Evolutionary conservation across 257 asterid species (phyloP), one percentile per base, ranked within the genome.

Genomic region (Gynochthodes officinalis): DNA sequence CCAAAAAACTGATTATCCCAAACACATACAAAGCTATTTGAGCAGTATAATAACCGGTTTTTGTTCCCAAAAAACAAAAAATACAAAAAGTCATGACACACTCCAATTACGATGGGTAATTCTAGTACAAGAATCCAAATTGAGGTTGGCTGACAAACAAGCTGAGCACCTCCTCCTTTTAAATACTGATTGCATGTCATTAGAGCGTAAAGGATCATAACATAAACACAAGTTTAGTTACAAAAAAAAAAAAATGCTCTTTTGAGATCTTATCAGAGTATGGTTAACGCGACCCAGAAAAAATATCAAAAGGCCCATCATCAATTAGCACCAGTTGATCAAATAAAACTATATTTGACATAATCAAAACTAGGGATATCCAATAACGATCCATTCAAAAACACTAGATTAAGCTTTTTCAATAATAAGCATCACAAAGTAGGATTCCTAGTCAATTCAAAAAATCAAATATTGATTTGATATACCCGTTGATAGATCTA

Each of bases 401-500:
- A 19, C 39, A 21, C 11, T 21, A 69, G 1, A 52, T 39, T 1
- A 40, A n/a, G 33, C 32, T 50, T 16, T 50, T 28, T 2, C 12
- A 64, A 43, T 42, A 0, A 40, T 8, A 19, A 13, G 21, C 42
- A 21, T 4, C 25, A 15, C 11, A 62, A 1, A 12, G 33, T 21
- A 30, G 12, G 44, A 27, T 54, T 10, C 62, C 9, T 5, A 25
- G 39, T 19, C 18, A 43, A 44, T 6, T 30, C n/a, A 11, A 3
- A 30, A 23, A 14, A 14, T 35, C 1, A 8, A 3, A 27, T 11
- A 14, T 12, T 11, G 5, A 23, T 16, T 40, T 4, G n/a, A 35
- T 50, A 27, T 78, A 86, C 90, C 90, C 88, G 75, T 84, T 86
- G 58, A 86, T 86, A 44, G 88, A 84, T 86, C 82, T 83, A 68